Evolutionary conservation across 352 stramenopile species (phyloP), one percentile per base, ranked within the genome.

Genomic region (Pythium plurisporium): DNA sequence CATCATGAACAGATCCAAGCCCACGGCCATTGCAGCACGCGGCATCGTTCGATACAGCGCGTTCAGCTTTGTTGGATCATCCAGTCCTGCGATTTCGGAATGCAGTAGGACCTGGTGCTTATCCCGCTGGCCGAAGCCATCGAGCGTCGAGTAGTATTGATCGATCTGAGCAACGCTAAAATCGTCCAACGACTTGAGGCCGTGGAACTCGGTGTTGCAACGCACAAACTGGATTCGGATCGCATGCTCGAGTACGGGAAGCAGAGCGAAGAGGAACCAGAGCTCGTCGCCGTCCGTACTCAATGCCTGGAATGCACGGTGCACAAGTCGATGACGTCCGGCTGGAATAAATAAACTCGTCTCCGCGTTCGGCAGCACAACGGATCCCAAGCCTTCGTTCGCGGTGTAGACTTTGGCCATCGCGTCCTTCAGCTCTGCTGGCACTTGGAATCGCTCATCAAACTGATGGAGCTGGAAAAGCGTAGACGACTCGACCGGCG

Each of bases 1-100:
- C 72, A 87, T 87, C 81, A 91, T 91, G 44, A 91, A 91, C n/a
- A 88, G 62, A 49, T 91, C 81, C 26, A 91, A 52, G 47, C 69
- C 70, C 4, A 85, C 66, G 0, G 64, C 62, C 27, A 91, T 51
- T 4, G 69, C 69, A 0, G 69, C 73, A 2, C 62, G 57, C 0
- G 76, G 74, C 2, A 88, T 46, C 4, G 65, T 60, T 34, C 69
- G 46, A 57, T 91, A 91, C 12, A 91, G 57, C 19, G 62, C 67
- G 20, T 87, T 86, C 15, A 66, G 27, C 15, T 15, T 51, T 10
- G 20, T 19, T 6, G 26, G 33, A 22, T 33, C 20, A 5, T 38
- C 46, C 26, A 11, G 44, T 4, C 48, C 38, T 3, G 15, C 33
- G 17, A 90, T 63, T 2, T 54, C 45, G 0, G 74, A 50, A 41